A percentile compares a stretch with the other conserved stretches of the same genome.
Evolutionary conservation across 257 asterid species (phyloP).

Genomic region (Leonotis leonurus): DNA sequence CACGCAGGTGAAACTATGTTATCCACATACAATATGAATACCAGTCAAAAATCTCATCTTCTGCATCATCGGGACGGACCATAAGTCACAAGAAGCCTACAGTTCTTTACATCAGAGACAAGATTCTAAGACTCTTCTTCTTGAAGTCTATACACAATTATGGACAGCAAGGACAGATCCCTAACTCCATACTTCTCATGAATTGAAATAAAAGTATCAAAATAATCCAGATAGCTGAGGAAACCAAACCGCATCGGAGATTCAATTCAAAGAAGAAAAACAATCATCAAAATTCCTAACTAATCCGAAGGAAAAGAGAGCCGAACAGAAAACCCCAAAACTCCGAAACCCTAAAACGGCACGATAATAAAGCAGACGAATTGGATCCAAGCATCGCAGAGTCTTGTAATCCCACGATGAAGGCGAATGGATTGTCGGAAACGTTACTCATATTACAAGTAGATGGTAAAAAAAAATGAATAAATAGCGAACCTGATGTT

Average conservation of each 20-base stretch:
- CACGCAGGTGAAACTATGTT: not conserved
- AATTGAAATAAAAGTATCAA: not conserved
- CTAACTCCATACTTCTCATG: not conserved
- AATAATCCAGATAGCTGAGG: not conserved
- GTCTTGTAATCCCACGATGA: conserved; percentile 7
- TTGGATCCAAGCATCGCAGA: conserved; percentile 10
- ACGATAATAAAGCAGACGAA: not conserved
- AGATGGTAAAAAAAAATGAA: not conserved
- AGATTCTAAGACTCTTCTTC: too few relatives aligned
- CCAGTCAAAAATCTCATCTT: too few relatives aligned
- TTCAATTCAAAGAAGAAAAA: not conserved
- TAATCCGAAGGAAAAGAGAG: conserved; percentile 9
- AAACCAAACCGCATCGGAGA: not conserved
- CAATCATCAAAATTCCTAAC: not conserved
- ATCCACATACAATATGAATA: too few relatives aligned
- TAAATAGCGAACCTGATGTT: conserved; percentile 20
- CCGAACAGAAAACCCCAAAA: not conserved
- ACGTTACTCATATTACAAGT: not conserved
- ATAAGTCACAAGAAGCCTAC: too few relatives aligned
- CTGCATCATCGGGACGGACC: too few relatives aligned
- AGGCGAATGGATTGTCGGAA: not conserved
- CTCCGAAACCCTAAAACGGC: not conserved
- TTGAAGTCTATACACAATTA: too few relatives aligned
- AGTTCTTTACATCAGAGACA: too few relatives aligned
- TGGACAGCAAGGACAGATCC: not conserved